Percentiles rank a stretch among this genome's conserved stretches.
These are phyloP conservation scores for Hanseniaspora mollemarum DNA, from an alignment of 805 yeast species.

Conservation along the genomic window DNA sequence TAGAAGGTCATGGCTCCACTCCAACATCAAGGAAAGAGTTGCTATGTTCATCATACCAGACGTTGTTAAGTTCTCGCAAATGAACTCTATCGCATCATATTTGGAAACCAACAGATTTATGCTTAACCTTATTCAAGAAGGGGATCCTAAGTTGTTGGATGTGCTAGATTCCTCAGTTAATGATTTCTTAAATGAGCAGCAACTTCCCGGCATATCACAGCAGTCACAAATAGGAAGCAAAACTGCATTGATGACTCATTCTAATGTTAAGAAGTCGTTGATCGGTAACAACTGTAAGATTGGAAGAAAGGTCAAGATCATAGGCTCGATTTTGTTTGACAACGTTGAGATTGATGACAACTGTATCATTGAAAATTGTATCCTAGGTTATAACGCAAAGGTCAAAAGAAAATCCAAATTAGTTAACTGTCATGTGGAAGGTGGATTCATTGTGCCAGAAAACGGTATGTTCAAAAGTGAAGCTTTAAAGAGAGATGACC, in stretches of 20 bases:
- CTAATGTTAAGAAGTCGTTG: constrained; percentile 76
- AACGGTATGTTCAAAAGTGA: constrained; percentile 48
- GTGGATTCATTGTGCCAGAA: constrained; percentile 54
- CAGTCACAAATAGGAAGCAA: constrained; percentile 42
- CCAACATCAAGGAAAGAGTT: constrained; percentile 45
- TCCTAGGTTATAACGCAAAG: constrained; percentile 60
- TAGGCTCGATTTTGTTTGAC: constrained; percentile 72
- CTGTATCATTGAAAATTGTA: constrained; percentile 65
- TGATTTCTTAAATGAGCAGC: constrained; percentile 12
- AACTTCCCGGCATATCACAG: constrained; percentile 17
- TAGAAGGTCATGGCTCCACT: constrained; percentile 83
- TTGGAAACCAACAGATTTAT: constrained; percentile 80
- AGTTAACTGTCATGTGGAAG: constrained; percentile 76
- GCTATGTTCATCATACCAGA: constrained; percentile 62
- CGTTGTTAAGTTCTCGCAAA: constrained; percentile 58
- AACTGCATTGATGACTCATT: constrained; percentile 64
- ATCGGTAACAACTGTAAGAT: constrained; percentile 63
- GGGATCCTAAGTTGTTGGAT: constrained; percentile 24
- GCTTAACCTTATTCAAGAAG: constrained; percentile 52
- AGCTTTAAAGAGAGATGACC: constrained; percentile 35
- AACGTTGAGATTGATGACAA: constrained; percentile 69
- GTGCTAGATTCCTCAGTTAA: constrained; percentile 20
- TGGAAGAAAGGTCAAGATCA: constrained; percentile 77
- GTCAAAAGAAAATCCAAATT: constrained; percentile 56
- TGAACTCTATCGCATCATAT: constrained; percentile 67